Base-by-base conservation (phyloP, 2,329 filamentous ascomycete genomes). In the Hypocreales sp. region DNA sequence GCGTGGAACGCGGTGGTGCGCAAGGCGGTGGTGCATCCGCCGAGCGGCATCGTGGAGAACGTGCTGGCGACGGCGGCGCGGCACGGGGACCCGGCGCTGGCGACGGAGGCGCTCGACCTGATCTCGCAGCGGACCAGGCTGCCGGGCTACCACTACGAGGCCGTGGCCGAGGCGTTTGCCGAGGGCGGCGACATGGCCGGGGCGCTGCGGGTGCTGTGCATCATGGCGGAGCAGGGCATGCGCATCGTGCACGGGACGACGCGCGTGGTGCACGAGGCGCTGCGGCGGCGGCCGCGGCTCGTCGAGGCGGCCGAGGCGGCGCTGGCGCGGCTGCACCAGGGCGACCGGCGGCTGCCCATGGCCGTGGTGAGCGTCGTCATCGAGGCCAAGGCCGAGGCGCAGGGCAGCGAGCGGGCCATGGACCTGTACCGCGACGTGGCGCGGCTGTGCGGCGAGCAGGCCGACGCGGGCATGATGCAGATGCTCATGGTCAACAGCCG, bases 61-160 rank as follows among this genome's bases (percentile, higher is more conserved):
- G 66, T 84, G 9, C 61, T 95, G 15, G 72, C 70, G 27, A 68
- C 79, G 10, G 83, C 82, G 4, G 67, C 82, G 3, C 67, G 70
- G 15, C 53, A 73, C 31, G 72, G 71, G 14, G 78, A 93, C 45
- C 56, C 70, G 2, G 50, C 59, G 0, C 60, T 94, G 8, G 80
- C 79, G 2, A 74, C 72, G 5, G 68, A 77, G 17, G 78, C 79
- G 17, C 70, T 92, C 34, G 64, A 72, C 15, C 37, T 44, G 28
- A 31, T 54, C 2, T 42, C 50, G 4, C 33, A 30, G 19, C 40
- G 44, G 12, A 45, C 66, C 2, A 60, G 64, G 22, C 59, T 84
- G 20, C 58, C 63, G 7, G 51, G 65, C 5, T 63, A 78, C 35
- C 82, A 94, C 45, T 92, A 90, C 50, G 83, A 92, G 47, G 65